phyloP scores from a whole-genome alignment of 306 rosid species.

The Quercus variabilis region DNA sequence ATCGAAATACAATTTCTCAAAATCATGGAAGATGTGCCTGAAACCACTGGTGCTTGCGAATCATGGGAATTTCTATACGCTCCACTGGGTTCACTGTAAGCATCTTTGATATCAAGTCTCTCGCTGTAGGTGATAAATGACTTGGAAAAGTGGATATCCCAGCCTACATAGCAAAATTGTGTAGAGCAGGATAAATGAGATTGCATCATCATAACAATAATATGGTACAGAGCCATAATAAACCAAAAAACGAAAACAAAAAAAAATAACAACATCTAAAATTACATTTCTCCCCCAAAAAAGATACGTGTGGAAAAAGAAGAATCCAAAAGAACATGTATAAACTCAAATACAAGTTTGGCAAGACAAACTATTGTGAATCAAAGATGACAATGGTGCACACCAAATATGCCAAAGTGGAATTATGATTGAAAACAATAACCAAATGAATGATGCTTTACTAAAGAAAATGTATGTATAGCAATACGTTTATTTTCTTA shows the following conservation, averaged over 20 bases:
- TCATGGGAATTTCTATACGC: constrained; percentile 83
- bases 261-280: neutral
- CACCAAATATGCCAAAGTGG: neutral
- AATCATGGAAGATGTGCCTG: constrained; percentile 78
- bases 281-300: neutral
- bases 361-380: neutral
- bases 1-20: no score
- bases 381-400: neutral
- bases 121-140: constrained; percentile 83
- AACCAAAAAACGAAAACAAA: neutral
- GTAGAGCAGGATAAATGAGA: neutral
- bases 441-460: neutral
- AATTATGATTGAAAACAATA: neutral
- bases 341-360: neutral
- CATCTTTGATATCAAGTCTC: constrained; percentile 83
- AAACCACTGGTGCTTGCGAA: constrained; percentile 90
- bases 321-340: neutral
- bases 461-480: neutral
- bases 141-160: constrained; percentile 87
- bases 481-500: constrained; percentile 72
- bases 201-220: no score
- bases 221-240: no score
- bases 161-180: constrained; percentile 43
- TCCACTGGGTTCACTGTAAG: constrained; percentile 91
- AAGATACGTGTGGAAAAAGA: neutral